These are phyloP conservation scores for Falciphora oryzae DNA, from an alignment of 2,329 filamentous ascomycete genomes.

Conservation along the genomic window DNA sequence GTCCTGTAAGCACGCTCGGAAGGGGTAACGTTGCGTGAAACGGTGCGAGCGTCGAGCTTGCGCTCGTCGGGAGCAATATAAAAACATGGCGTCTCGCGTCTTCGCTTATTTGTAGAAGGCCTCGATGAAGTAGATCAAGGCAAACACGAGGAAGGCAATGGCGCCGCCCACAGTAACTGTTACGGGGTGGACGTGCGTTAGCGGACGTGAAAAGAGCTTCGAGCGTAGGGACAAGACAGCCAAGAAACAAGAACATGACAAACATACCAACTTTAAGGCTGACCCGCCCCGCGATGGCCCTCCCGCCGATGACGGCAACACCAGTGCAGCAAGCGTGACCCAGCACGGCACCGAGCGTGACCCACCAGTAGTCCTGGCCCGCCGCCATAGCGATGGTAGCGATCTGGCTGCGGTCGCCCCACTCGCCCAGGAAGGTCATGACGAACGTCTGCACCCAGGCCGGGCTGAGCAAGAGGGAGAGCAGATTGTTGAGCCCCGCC, in stretches of 20 bases:
- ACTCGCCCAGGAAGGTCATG: constrained; percentile 98
- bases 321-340: constrained; percentile 89
- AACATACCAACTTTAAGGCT: constrained; percentile 89
- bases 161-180: constrained; percentile 84
- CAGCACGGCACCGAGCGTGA: constrained; percentile 78
- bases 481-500: constrained; percentile 74
- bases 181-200: constrained; percentile 5
- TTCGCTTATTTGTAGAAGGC: constrained; percentile 46
- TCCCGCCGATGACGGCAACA: constrained; percentile 83
- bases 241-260: constrained; percentile 21
- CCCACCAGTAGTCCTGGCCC: constrained; percentile 98
- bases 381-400: constrained; percentile 98
- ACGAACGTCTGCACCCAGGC: constrained; percentile 99
- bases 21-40: no score
- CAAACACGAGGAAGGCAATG: constrained; percentile 83
- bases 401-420: constrained; percentile 96
- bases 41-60: no score
- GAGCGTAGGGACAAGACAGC: constrained; percentile 4
- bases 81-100: background rate
- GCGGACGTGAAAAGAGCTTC: background rate
- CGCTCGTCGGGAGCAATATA: no score
- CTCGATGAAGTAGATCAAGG: constrained; percentile 85
- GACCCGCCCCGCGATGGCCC: constrained; percentile 87
- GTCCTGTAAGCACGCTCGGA: no score
- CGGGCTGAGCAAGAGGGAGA: constrained; percentile 82